Base-by-base conservation (phyloP, 176 grass and related monocot species). In the Zizania latifolia region DNA sequence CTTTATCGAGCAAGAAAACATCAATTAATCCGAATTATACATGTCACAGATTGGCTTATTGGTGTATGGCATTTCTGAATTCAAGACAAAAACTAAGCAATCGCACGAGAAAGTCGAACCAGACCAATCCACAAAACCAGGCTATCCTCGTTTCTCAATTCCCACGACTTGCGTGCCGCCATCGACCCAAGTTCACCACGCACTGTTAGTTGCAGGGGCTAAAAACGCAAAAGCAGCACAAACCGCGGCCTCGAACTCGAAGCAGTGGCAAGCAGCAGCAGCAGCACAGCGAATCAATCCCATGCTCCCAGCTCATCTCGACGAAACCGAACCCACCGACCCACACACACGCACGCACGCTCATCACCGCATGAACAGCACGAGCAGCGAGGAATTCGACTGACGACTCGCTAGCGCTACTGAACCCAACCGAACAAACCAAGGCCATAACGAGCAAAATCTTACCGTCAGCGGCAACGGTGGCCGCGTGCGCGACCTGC, bases 391-490 rank as follows among this genome's bases (percentile, higher is more conserved):
- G 13, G 39, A 32, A 48, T 12, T 10, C 16, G 39, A 30, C 50
- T 11, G n/a, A n/a, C 29, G 50, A 56, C 46, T 11, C 38, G 62
- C 38, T 6, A 50, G 8, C 1, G n/a, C 4, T 11, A 10, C 14
- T 1, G 23, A 19, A n/a, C n/a, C n/a, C n/a, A 19, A 65, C 62
- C 29, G 38, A 50, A 50, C 50, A 21, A 24, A 80, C 6, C 26
- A 53, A 53, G n/a, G n/a, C n/a, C n/a, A n/a, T n/a, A n/a, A n/a
- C n/a, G n/a, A n/a, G n/a, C n/a, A n/a, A n/a, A 21, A 0, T 22
- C 78, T 48, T 70, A 88, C 86, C 81, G 55, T 88, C 86, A 14
- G 76, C 45, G 1, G 76, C 62, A 57, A 75, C 76, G 29, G 86
- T 88, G 76, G 46, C 56, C 29, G 86, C 75, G 56, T 55, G 11